Percentiles rank a stretch among this genome's conserved stretches.
Conservation (phyloP, 2,329 filamentous ascomycete genomes). For the Fonsecaea pedrosoi region DNA sequence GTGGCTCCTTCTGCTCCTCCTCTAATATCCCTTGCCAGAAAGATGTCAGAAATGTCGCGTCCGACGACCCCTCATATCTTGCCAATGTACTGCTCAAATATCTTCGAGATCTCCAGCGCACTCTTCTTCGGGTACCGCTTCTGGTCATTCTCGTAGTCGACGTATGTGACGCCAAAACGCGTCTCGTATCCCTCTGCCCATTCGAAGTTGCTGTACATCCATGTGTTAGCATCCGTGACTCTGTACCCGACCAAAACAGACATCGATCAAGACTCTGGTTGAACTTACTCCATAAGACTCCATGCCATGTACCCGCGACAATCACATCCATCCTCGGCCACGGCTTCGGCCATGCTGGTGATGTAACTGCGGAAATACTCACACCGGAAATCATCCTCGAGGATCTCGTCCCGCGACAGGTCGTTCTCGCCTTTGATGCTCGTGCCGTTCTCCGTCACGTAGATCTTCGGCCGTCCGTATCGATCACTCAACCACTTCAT, state of each 20-base stretch:
- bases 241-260: not conserved
- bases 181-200: slow-evolving; percentile 93
- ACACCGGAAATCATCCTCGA: slow-evolving; percentile 81
- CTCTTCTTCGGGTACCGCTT: slow-evolving; percentile 85
- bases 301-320: slow-evolving; percentile 83
- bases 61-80: slow-evolving; percentile 51
- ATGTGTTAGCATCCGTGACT: slow-evolving; percentile 26
- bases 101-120: slow-evolving; percentile 70
- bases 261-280: not conserved
- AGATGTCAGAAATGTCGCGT: not conserved
- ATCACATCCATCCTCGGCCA: slow-evolving; percentile 74
- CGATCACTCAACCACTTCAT: slow-evolving; percentile 78
- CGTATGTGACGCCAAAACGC: slow-evolving; percentile 81
- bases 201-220: slow-evolving; percentile 72
- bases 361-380: slow-evolving; percentile 82
- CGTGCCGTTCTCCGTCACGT: slow-evolving; percentile 88
- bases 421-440: slow-evolving; percentile 84
- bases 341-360: slow-evolving; percentile 75
- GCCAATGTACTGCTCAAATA: slow-evolving; percentile 75
- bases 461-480: slow-evolving; percentile 78
- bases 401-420: slow-evolving; percentile 66
- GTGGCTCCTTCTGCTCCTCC: not conserved
- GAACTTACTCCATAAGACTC: slow-evolving; percentile 78
- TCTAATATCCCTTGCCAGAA: not conserved
- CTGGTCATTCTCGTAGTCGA: slow-evolving; percentile 81